Evolutionary conservation across 1,139 yeast species (phyloP).

Genomic region (Blastobotrys raffinosifermentans): DNA sequence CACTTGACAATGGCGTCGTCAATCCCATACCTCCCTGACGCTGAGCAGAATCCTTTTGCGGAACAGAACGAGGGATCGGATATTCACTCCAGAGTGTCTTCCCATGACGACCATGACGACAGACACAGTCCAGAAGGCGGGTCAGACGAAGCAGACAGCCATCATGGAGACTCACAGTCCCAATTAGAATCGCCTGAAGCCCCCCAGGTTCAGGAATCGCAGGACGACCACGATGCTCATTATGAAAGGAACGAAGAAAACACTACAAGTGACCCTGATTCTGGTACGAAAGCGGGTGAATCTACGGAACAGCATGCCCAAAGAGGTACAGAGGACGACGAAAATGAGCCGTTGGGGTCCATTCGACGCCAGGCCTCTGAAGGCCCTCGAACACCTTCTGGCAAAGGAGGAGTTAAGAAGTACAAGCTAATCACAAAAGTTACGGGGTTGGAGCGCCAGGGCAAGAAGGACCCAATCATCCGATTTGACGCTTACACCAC

Average conservation of each 20-base stretch:
- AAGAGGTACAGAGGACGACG: slow-evolving; percentile 9
- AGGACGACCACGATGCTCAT: neutral
- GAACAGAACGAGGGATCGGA: slow-evolving; percentile 8
- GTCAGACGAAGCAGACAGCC: too few species aligned
- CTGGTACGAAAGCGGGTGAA: neutral
- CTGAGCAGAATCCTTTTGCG: slow-evolving; percentile 27
- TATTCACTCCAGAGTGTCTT: neutral
- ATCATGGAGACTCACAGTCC: too few species aligned
- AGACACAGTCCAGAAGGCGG: too few species aligned
- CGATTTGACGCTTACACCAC: slow-evolving; percentile 39
- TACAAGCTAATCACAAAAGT: slow-evolving; percentile 38
- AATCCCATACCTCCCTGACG: slow-evolving; percentile 27
- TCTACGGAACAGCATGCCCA: too few species aligned
- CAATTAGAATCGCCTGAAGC: neutral
- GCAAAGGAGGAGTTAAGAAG: slow-evolving; percentile 17
- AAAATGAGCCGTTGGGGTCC: slow-evolving; percentile 7
- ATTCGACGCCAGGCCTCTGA: slow-evolving; percentile 1
- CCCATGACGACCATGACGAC: neutral
- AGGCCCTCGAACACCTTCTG: neutral
- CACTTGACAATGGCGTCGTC: slow-evolving; percentile 23
- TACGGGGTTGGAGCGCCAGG: slow-evolving; percentile 44
- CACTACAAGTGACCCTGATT: neutral
- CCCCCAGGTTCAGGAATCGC: too few species aligned
- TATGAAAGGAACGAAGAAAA: neutral
- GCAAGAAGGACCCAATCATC: slow-evolving; percentile 45